Evolutionary conservation across 495 filamentous ascomycete genomes (phyloP), one percentile per base, ranked within the genome.

Genomic region (Aspergillus asperescens): DNA sequence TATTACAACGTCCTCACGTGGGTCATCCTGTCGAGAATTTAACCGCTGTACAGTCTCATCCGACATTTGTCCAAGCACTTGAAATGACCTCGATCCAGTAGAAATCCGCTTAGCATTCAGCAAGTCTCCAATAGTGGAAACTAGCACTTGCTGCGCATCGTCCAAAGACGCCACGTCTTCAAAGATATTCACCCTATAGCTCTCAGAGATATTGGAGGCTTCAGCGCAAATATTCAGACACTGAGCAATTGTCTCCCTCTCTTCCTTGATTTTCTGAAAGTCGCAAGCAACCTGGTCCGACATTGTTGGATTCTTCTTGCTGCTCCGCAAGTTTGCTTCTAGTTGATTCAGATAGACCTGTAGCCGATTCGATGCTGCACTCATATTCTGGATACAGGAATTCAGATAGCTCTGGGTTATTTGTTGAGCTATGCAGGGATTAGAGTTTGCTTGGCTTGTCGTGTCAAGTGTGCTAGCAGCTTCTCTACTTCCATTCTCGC

Each of bases 51-150:
- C 12, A 8, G 50, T 54, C 16, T 58, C 50, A 50, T 58, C 50
- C 2, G 50, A 58, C 45, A 58, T 63, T 41, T 60, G 61, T 35
- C 66, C 64, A 16, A 71, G 35, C 51, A 52, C 53, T 40, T 65
- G 61, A 7, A 55, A 52, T 16, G 66, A 66, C 42, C 56, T 55
- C 22, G 28, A 29, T 15, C 65, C 65, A 44, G 49, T 63, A 38
- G 56, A 56, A 27, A 69, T 52, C 20, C 55, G 57, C 48, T 58
- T 70, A 3, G 62, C 67, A 41, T 60, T 53, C 5, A 72, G 61
- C 15, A 72, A 51, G 31, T 63, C 67, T 37, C 67, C 65, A 34
- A 69, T 39, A 13, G 67, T 70, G 37, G 65, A 72, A 28, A 70
- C 57, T 35, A 70, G n/a, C 13, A 68, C 43, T 54, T 70, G 62